Conservation (phyloP, 352 stramenopile genomes). For the Globisporangium paroecandrum region DNA sequence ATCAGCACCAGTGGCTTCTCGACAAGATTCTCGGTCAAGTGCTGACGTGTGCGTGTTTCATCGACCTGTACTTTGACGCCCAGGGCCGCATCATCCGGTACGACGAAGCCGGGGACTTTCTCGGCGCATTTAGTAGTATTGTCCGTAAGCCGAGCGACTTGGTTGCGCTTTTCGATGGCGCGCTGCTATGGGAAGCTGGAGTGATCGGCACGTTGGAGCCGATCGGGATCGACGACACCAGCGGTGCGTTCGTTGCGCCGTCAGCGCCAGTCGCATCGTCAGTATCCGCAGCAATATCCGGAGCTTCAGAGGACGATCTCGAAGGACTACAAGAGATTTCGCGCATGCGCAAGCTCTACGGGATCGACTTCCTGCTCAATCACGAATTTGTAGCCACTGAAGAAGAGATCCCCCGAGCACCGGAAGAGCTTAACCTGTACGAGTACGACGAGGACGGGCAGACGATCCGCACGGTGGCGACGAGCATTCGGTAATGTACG, state of each 20-base stretch:
- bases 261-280: background rate
- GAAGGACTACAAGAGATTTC: too few species aligned
- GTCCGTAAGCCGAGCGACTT: background rate
- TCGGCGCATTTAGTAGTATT: conserved; percentile 7
- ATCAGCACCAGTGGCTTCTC: conserved; percentile 5
- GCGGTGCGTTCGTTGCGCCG: background rate
- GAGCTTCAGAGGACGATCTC: background rate
- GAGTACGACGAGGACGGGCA: conserved; percentile 12
- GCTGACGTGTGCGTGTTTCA: conserved; percentile 15
- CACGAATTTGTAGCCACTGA: conserved; percentile 5
- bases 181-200: conserved; percentile 9
- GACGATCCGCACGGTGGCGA: background rate
- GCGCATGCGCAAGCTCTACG: conserved; percentile 8
- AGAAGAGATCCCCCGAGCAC: background rate
- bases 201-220: conserved; percentile 5
- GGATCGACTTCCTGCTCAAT: conserved; percentile 11
- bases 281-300: background rate
- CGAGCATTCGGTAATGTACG: background rate
- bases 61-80: conserved; percentile 27
- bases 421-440: background rate
- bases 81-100: conserved; percentile 21
- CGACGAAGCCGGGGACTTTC: conserved; percentile 21
- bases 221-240: conserved; percentile 8
- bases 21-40: conserved; percentile 20
- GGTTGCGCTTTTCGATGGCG: conserved; percentile 4